phyloP scores from a whole-genome alignment of 73 alveolate genomes.

The Blepharisma stoltei region DNA sequence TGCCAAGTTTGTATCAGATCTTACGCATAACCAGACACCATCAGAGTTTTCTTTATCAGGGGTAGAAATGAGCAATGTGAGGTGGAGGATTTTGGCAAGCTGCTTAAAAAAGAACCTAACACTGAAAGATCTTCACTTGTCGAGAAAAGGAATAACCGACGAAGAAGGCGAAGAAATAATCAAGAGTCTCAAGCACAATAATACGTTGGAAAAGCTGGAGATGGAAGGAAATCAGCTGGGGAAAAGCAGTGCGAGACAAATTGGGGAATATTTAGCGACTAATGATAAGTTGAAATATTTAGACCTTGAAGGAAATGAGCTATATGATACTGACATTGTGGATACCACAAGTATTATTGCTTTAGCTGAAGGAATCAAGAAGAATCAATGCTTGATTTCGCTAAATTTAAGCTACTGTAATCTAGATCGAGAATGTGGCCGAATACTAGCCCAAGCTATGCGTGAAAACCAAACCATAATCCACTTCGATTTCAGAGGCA shows the following conservation, averaged over 20 bases:
- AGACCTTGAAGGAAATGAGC: slow-evolving; percentile 58
- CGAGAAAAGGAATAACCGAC: slow-evolving; percentile 8
- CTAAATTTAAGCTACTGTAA: slow-evolving; percentile 39
- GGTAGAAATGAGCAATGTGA: slow-evolving; percentile 11
- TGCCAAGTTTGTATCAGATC: slow-evolving; percentile 43
- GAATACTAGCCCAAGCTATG: slow-evolving; percentile 34
- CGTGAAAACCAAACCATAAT: slow-evolving; percentile 38
- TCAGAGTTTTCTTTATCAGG: slow-evolving; percentile 20
- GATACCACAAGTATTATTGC: slow-evolving; percentile 43
- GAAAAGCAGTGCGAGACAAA: slow-evolving; percentile 33
- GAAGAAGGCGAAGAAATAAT: slow-evolving; percentile 40
- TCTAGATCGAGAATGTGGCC: slow-evolving; percentile 52
- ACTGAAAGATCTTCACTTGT: slow-evolving; percentile 12
- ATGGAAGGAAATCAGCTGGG: slow-evolving; percentile 55
- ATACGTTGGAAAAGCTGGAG: slow-evolving; percentile 53
- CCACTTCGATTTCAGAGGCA: slow-evolving; percentile 42
- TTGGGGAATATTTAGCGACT: slow-evolving; percentile 45
- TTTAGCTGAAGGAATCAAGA: slow-evolving; percentile 43
- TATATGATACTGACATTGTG: slow-evolving; percentile 35
- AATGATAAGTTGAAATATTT: slow-evolving; percentile 41
- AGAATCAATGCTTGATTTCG: slow-evolving; percentile 42
- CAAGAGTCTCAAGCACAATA: slow-evolving; percentile 42
- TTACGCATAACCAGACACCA: neutral
- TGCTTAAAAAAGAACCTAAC: neutral
- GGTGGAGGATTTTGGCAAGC: slow-evolving; percentile 33